Base-by-base conservation (phyloP, 176 grass and related monocot species). In the Olyra latifolia region DNA sequence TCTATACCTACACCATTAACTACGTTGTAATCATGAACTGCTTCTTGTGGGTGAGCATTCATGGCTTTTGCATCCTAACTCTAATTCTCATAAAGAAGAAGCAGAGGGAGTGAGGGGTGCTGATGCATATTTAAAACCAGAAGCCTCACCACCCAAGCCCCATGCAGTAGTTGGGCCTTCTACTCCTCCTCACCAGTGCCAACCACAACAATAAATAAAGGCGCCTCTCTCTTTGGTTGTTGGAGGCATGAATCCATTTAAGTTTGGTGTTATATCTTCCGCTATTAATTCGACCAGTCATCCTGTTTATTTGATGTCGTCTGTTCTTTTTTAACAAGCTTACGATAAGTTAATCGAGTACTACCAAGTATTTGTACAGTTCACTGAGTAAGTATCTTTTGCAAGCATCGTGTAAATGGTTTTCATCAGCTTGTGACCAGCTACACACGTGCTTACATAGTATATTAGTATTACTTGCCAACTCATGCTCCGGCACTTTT, bases 1-100 rank as follows among this genome's bases (percentile, higher is more conserved):
- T 82, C 68, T 86, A 89, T 83, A 89, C 87, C 87, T 83, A 85
- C 77, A 83, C 82, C 87, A 92, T 92, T 89, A 86, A 92, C 74
- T 89, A 63, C 78, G 49, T 50, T 71, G 67, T 88, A 83, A 89
- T 92, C 82, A 86, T 86, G 86, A 82, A 86, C 74, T 89, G 72
- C 78, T 75, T 82, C 82, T 82, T 86, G 80, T 80, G 68, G 86
- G 78, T 92, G 86, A n/a, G 86, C 86, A 92, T 89, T 92, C 90
- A 89, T 83, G 83, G 58, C 78, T 56, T 71, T 81, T 75, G 29
- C 82, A 47, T 25, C 65, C 69, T 13, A 80, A 66, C 53, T 78
- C 74, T 71, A 77, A 84, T 83, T 55, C 70, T 81, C 77, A 76
- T 87, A 87, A 84, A 60, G 72, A 76, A 76, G 72, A 56, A 69